Base-by-base conservation (phyloP, 169 alveolate genomes). In the Condylostoma magnum region DNA sequence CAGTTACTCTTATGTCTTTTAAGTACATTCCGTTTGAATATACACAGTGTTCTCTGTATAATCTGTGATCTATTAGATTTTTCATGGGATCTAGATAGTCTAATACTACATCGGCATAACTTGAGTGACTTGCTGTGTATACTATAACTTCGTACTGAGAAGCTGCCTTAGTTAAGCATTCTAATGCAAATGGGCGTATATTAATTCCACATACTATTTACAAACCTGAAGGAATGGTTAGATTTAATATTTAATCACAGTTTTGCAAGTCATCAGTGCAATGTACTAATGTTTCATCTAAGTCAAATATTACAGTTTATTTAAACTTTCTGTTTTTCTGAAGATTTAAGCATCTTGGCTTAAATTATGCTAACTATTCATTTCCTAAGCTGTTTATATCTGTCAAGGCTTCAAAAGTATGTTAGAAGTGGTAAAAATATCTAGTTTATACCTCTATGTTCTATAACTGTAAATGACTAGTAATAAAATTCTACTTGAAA, bases 251-350 rank as follows among this genome's bases (percentile, higher is more conserved):
- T 10, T 57, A 72, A 36, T 79, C 86, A 27, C 79, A 65, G 2
- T 50, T 52, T n/a, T 50, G 22, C 0, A 18, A 20, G 27, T 47
- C 53, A 2, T 82, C 91, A 43, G 82, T 76, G 56, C 94, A 90
- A 60, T 90, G 93, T 2, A 90, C 83, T n/a, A 90, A 68, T 5
- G 96, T 90, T 76, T 90, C 96, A 57, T 90, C 96, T n/a, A 90
- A 54, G 69, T 90, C 96, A 53, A 90, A 75, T 4, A 90, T 82
- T 20, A 89, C 58, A 3, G 91, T 85, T 38, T 80, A 80, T 51
- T 67, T 67, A 22, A 6, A 25, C 36, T 47, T 65, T 15, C 30
- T 15, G 20, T 52, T 44, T 20, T 53, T 30, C 12, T 60, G 76
- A 28, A 67, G 10, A 22, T 47, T 47, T 20, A 30, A 15, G 30